Evolutionary conservation across 169 alveolate species (phyloP), one percentile per base, ranked within the genome.

Genomic region (Theileria annulata): DNA sequence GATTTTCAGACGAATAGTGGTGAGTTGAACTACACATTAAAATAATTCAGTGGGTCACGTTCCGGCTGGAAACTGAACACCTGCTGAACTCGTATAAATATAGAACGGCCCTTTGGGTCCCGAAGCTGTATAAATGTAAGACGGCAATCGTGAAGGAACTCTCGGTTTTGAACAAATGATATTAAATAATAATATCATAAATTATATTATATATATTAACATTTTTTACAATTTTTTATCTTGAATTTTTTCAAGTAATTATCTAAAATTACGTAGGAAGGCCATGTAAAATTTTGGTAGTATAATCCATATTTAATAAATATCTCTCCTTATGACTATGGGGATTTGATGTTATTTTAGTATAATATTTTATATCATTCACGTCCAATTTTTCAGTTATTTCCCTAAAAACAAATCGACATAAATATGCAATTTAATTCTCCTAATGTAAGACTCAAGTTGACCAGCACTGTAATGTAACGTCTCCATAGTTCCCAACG

Each of bases 31-130:
- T 21, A 51, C 17, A 12, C 47, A n/a, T 56, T 23, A 19, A 17
- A 48, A 13, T 27, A 67, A 25, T 54, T 23, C 85, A 93, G 95
- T 93, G 96, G 96, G 91, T 80, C 15, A 74, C 93, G 13, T 77
- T 93, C 56, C 89, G 96, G 2, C 87, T 93, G 69, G 96, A 93
- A 79, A 91, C 91, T 69, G 96, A 93, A 64, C 96, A 93, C 77
- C 77, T 92, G 80, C 92, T 88, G 75, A 93, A 93, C 84, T 91
- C 96, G 15, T 92, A 93, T 27, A 85, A 81, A 64, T 93, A 85
- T 85, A 80, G 96, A 56, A 88, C 95, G 37, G 88, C 92, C 48
- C 80, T 92, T 64, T 93, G 96, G 96, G 95, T 93, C 59, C 82
- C 86, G 54, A 60, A 77, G 69, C 67, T 77, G 51, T 81, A 86